These are phyloP conservation scores for Fusarium guadeloupense DNA, from an alignment of 2,329 filamentous ascomycete species.

Conservation along the genomic window DNA sequence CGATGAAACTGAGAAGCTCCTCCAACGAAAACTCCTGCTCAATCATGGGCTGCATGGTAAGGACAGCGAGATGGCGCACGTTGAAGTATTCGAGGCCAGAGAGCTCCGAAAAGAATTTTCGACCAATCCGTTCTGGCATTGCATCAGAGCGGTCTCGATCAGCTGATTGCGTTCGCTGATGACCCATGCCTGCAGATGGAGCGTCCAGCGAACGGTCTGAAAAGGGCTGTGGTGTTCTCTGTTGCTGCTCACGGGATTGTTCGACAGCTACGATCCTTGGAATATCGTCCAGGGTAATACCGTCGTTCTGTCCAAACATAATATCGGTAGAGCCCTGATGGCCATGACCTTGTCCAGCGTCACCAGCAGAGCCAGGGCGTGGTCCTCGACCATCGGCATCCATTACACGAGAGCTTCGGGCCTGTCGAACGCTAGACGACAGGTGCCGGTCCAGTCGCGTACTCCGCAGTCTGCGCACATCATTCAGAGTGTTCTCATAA, in stretches of 20 bases:
- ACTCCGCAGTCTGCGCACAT: slow-evolving; percentile 90
- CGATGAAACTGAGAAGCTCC: slow-evolving; percentile 90
- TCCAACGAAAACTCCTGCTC: slow-evolving; percentile 93
- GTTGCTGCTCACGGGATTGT: slow-evolving; percentile 91
- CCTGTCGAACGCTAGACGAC: slow-evolving; percentile 90
- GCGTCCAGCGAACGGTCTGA: slow-evolving; percentile 52
- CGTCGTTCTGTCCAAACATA: slow-evolving; percentile 90
- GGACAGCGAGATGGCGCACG: slow-evolving; percentile 90
- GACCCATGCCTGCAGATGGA: slow-evolving; percentile 67
- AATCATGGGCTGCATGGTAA: slow-evolving; percentile 93
- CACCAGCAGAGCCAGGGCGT: slow-evolving; percentile 77
- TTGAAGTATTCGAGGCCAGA: slow-evolving; percentile 98
- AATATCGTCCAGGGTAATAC: slow-evolving; percentile 94
- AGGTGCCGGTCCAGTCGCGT: slow-evolving; percentile 94
- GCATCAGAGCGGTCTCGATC: slow-evolving; percentile 62
- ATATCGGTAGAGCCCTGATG: slow-evolving; percentile 72
- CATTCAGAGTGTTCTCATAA: slow-evolving; percentile 95
- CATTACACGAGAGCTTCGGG: slow-evolving; percentile 90
- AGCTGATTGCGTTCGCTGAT: slow-evolving; percentile 69
- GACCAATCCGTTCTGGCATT: slow-evolving; percentile 64
- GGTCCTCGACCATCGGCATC: slow-evolving; percentile 71
- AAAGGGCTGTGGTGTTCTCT: slow-evolving; percentile 55
- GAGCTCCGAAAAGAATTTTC: slow-evolving; percentile 95
- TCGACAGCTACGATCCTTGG: slow-evolving; percentile 95
- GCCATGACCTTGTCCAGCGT: slow-evolving; percentile 53